Conservation (phyloP, 768 basidiomycete genomes). For the Amanita muscaria region DNA sequence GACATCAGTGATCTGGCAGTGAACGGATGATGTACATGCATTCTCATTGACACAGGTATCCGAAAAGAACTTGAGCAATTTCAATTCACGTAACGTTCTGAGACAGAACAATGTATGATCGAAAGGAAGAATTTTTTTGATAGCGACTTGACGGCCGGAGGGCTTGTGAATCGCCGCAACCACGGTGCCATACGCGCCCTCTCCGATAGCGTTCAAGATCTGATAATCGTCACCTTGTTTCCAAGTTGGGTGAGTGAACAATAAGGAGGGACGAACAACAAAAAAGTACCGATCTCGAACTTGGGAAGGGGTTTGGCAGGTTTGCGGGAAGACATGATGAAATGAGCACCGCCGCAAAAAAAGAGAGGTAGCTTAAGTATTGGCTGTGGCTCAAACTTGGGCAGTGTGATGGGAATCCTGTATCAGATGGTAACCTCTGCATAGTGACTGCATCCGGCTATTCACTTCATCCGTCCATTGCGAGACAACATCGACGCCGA, state of each 20-base stretch:
- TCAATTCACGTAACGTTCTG: conserved; percentile 84
- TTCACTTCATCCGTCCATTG: conserved; percentile 16
- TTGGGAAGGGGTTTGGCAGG: conserved; percentile 3
- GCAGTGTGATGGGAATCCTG: background rate
- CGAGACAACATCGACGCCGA: too few species aligned
- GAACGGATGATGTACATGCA: conserved; percentile 11
- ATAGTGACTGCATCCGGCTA: background rate
- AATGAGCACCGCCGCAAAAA: conserved; percentile 1
- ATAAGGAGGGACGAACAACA: background rate
- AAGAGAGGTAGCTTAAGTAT: conserved; percentile 1
- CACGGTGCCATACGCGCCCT: conserved; percentile 88
- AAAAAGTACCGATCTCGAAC: conserved; percentile 2
- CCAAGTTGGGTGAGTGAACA: background rate
- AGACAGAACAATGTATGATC: conserved; percentile 90
- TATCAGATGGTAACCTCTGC: background rate
- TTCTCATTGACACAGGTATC: conserved; percentile 70
- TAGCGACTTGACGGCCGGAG: conserved; percentile 77
- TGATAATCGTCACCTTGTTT: conserved; percentile 61
- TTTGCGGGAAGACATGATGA: conserved; percentile 6
- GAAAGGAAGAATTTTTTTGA: conserved; percentile 93
- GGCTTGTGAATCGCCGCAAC: conserved; percentile 82
- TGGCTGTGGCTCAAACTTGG: conserved; percentile 1
- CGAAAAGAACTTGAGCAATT: conserved; percentile 80
- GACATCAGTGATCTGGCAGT: conserved; percentile 6
- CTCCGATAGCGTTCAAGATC: conserved; percentile 65